Evolutionary conservation across 192 early-diverging fungal species (phyloP), one percentile per base, ranked within the genome.

Genomic region (Pilobolus umbonatus): DNA sequence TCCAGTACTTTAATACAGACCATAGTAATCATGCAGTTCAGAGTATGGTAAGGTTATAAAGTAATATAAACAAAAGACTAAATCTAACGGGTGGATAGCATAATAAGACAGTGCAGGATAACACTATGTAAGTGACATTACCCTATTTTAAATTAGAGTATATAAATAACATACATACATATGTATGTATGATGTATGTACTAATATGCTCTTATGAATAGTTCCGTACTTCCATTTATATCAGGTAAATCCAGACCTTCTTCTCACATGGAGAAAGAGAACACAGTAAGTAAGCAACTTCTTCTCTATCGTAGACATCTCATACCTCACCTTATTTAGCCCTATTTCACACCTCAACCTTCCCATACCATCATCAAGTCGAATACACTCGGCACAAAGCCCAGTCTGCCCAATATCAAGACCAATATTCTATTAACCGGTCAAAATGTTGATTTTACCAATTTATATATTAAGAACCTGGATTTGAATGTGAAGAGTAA

Each of bases 401-500:
- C n/a, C n/a, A n/a, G n/a, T n/a, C n/a, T n/a, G n/a, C n/a, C n/a
- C n/a, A n/a, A n/a, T n/a, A n/a, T n/a, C n/a, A n/a, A n/a, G n/a
- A n/a, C n/a, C n/a, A n/a, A n/a, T n/a, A n/a, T n/a, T n/a, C n/a
- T n/a, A n/a, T n/a, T n/a, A n/a, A n/a, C n/a, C n/a, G n/a, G n/a
- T n/a, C n/a, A n/a, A n/a, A n/a, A n/a, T n/a, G 68, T 77, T 2
- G 75, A 77, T 34, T 68, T 47, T 45, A 71, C 89, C 62, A 97
- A 97, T 77, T 87, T 97, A 54, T 97, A 94, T 73, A 97, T 97
- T 78, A 95, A 95, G 79, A 97, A 97, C 79, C 76, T 97, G 39
- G 93, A 95, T 79, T 73, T 87, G 19, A 77, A 85, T 53, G 92
- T 95, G 61, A 91, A 92, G 79, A 92, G 93, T 78, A 85, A 88